These are phyloP conservation scores for Edaphochlamys debaryana DNA, from an alignment of 139 green algal species.

Conservation along the genomic window DNA sequence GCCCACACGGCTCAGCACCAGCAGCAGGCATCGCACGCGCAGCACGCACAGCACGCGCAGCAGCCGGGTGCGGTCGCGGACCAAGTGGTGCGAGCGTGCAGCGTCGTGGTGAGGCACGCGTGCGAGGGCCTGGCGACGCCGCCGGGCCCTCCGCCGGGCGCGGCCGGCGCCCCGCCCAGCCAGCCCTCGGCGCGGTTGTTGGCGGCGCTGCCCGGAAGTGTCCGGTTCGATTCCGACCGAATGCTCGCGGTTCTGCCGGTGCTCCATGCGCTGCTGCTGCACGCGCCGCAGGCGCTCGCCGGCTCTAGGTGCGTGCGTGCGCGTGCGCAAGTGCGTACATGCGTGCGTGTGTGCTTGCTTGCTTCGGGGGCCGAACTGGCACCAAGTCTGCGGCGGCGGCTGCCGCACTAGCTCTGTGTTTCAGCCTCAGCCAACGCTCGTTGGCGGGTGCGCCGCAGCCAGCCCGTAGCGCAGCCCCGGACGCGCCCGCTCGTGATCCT, in stretches of 20 bases:
- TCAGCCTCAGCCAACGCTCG: no score
- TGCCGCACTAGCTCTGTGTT: no score
- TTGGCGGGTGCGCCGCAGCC: no score
- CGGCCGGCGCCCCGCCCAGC: no score
- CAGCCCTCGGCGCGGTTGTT: no score
- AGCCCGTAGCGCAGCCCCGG: no score
- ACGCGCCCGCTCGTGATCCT: no score
- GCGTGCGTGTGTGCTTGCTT: no score
- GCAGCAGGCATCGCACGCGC: neutral
- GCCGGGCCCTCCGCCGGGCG: neutral
- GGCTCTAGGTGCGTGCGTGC: constrained; percentile 1
- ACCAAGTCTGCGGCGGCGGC: no score
- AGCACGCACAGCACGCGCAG: neutral
- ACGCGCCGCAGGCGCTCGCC: constrained; percentile 11
- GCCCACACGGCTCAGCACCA: neutral
- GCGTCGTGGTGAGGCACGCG: neutral
- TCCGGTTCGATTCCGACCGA: neutral
- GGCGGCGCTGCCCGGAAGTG: no score
- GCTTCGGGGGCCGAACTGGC: no score
- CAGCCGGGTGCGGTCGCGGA: neutral
- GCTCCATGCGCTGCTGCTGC: constrained; percentile 23
- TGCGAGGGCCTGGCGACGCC: neutral
- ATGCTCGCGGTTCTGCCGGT: constrained; percentile 2
- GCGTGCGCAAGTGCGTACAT: no score
- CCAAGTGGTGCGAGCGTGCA: neutral